Base-by-base conservation (phyloP, 2,329 filamentous ascomycete genomes). In the Aureobasidium uvarum region DNA sequence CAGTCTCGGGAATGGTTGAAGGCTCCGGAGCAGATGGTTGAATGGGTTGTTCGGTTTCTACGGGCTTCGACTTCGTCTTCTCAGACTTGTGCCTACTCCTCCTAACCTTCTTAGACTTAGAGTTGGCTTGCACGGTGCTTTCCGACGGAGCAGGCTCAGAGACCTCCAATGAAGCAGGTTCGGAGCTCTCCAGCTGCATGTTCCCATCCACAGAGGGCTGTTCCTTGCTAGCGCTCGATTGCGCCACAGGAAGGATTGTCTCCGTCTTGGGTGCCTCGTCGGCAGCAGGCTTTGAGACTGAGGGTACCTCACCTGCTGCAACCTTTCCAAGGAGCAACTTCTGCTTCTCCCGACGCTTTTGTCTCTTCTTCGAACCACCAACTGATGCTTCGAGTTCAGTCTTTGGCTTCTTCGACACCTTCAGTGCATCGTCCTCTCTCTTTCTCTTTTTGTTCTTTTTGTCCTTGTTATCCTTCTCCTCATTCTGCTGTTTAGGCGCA, bases 381-480 rank as follows among this genome's bases (percentile, higher is more conserved):
- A 58, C 54, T 25, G 48, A 5, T 10, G 16, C 25, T 25, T 58
- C 28, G 11, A 45, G 45, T 6, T 51, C 58, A n/a, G 23, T 41
- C 33, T 62, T 62, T 41, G 28, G 45, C 58, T 62, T 62, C 20
- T 62, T 62, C 5, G 45, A 39, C 10, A 16, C 28, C 33, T 64
- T 55, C 13, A 41, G 28, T 5, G 33, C 23, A 11, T 48, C 51
- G 1, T 65, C 62, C 28, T 65, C 52, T 55, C 51, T 59, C 54
- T 60, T 59, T 25, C 51, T 58, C 43, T 65, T 65, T 33, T 65
- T 65, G 11, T 65, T 36, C 54, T 65, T 38, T 8, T 50, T 50
- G 8, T 56, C 45, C 23, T 58, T 52, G n/a, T 64, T 64, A 10
- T 58, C 23, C 45, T 59, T 45, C 33, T 50, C 39, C 50, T 41